Percentiles rank a stretch among this genome's conserved stretches.
Conservation (phyloP, 352 stramenopile genomes). For the Phytophthora podocarpi region DNA sequence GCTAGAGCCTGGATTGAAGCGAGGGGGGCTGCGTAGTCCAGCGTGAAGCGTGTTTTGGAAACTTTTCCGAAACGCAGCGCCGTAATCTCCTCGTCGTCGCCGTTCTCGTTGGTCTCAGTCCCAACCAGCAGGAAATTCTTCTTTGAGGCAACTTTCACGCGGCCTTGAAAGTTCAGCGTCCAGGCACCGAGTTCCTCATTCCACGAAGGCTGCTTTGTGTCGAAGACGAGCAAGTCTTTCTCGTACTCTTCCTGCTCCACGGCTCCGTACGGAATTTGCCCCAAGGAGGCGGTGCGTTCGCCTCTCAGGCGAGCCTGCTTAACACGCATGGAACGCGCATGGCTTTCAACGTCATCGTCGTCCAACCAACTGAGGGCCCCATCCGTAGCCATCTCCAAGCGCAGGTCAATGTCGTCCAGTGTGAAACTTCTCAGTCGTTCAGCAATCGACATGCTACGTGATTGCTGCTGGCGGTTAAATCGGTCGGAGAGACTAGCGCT, state of each 20-base stretch:
- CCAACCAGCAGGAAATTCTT: conserved; percentile 90
- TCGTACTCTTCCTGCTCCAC: conserved; percentile 78
- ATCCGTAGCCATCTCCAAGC: conserved; percentile 39
- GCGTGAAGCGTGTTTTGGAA: conserved; percentile 75
- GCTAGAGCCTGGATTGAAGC: conserved; percentile 82
- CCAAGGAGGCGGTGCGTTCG: conserved; percentile 36
- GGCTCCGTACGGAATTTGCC: conserved; percentile 54
- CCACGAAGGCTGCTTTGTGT: conserved; percentile 86
- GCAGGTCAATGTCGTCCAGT: conserved; percentile 57
- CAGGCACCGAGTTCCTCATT: conserved; percentile 83
- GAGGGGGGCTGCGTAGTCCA: conserved; percentile 79
- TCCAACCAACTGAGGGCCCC: conserved; percentile 49
- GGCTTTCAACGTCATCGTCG: conserved; percentile 52
- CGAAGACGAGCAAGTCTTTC: conserved; percentile 79
- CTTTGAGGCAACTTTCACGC: conserved; percentile 91
- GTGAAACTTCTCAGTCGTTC: conserved; percentile 64
- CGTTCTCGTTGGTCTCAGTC: conserved; percentile 57
- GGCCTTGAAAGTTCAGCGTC: conserved; percentile 91
- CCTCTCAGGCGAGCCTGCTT: conserved; percentile 32
- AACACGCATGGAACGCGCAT: conserved; percentile 44
- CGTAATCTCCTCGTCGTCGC: conserved; percentile 54
- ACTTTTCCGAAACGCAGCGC: conserved; percentile 87
- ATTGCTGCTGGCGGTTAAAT: conserved; percentile 63
- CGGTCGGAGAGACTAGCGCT: conserved; percentile 64
- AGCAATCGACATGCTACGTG: conserved; percentile 48